A percentile compares a stretch with the other conserved stretches of the same genome.
phyloP scores from a whole-genome alignment of 2,329 filamentous ascomycete genomes.

The Aureobasidium namibiae region DNA sequence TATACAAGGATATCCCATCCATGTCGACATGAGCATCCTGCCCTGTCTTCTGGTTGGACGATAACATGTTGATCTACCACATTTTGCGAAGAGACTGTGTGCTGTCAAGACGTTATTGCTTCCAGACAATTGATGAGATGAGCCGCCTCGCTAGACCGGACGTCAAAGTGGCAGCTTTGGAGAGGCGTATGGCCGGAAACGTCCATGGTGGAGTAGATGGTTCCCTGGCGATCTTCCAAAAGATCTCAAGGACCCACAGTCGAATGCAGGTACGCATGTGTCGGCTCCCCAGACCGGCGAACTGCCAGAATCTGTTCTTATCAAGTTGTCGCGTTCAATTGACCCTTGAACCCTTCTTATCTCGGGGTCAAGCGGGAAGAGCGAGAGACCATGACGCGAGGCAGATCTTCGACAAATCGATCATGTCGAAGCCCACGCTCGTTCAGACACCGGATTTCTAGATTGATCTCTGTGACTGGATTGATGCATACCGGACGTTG shows the following conservation, averaged over 20 bases:
- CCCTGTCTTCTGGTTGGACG: not conserved
- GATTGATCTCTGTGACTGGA: no score
- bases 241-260: not conserved
- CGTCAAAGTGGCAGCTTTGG: not conserved
- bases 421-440: not conserved
- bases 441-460: not conserved
- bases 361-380: not conserved
- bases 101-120: not conserved
- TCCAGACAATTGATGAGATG: not conserved
- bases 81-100: not conserved
- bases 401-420: not conserved
- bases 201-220: not conserved
- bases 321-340: not conserved
- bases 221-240: not conserved
- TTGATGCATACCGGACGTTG: not conserved
- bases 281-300: not conserved
- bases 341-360: not conserved
- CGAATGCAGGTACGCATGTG: not conserved
- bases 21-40: not conserved
- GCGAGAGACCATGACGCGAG: not conserved
- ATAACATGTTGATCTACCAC: not conserved
- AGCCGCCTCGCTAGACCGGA: not conserved
- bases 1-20: not conserved
- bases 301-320: not conserved
- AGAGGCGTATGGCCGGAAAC: not conserved